Percentiles rank a stretch among this genome's conserved stretches.
Evolutionary conservation across 1,284 basidiomycete species (phyloP).

Genomic region (Puccinia triticina): DNA sequence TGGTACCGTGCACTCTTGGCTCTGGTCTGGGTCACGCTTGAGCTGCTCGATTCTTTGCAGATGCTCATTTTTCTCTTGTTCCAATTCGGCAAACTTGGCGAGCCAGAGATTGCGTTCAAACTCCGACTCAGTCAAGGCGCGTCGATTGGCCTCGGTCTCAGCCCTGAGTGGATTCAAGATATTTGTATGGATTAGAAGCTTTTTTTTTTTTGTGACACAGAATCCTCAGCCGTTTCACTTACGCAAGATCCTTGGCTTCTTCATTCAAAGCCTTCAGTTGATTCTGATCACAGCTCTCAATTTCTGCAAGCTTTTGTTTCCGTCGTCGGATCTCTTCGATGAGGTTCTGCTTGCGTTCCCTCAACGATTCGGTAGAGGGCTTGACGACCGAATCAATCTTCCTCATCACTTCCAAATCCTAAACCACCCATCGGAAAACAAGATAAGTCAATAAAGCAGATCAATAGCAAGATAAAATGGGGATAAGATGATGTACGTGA

Average conservation of each 20-base stretch:
- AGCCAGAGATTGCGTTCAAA: slow-evolving; percentile 46
- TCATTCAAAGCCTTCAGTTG: slow-evolving; percentile 40
- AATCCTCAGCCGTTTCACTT: neutral
- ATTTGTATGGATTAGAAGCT: neutral
- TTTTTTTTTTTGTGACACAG: neutral
- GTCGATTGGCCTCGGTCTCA: slow-evolving; percentile 38
- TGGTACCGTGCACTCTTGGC: slow-evolving; percentile 37
- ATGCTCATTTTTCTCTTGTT: slow-evolving; percentile 38
- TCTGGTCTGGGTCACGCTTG: slow-evolving; percentile 33
- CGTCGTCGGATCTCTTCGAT: slow-evolving; percentile 39
- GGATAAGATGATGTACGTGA: slow-evolving; percentile 20
- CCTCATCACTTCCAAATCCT: slow-evolving; percentile 50
- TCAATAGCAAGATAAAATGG: neutral
- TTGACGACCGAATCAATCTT: slow-evolving; percentile 18
- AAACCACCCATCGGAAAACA: neutral
- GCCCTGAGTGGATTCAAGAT: neutral
- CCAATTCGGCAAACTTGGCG: slow-evolving; percentile 37
- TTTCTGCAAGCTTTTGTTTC: slow-evolving; percentile 39
- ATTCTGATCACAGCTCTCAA: slow-evolving; percentile 48
- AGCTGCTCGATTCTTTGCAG: slow-evolving; percentile 27
- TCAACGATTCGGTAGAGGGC: slow-evolving; percentile 36
- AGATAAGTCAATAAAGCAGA: neutral
- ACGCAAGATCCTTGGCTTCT: slow-evolving; percentile 49
- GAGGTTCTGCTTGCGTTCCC: slow-evolving; percentile 28
- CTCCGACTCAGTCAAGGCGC: slow-evolving; percentile 37